phyloP scores from a whole-genome alignment of 345 rosid species.

The Populus alba region DNA sequence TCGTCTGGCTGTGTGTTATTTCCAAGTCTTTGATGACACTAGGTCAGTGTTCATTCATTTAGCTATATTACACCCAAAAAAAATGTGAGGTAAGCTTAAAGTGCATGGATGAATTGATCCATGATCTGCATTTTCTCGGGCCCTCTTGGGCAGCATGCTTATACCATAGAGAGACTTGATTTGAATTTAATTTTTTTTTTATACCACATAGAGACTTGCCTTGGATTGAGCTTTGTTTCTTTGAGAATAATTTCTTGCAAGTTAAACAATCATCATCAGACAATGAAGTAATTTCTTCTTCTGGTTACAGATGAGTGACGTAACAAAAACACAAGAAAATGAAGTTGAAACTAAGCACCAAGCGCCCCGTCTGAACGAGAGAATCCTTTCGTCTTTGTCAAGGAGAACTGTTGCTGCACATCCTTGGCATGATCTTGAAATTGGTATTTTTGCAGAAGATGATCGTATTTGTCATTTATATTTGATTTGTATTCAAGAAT shows the following conservation, averaged over 20 bases:
- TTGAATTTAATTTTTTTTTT: neutral
- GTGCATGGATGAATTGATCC: neutral
- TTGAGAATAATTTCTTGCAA: neutral
- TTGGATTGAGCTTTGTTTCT: neutral
- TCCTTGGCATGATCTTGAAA: slow-evolving; percentile 99
- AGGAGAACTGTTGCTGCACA: slow-evolving; percentile 97
- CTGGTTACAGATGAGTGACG: slow-evolving; percentile 25
- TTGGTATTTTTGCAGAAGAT: slow-evolving; percentile 44
- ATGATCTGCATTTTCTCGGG: neutral
- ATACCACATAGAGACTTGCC: neutral
- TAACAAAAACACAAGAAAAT: neutral
- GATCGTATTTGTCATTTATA: slow-evolving; percentile 1
- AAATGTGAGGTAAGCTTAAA: neutral
- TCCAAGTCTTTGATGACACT: neutral
- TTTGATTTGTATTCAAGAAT: neutral
- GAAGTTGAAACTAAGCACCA: neutral
- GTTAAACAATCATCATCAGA: neutral
- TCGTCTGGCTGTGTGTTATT: neutral
- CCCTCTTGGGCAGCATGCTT: neutral
- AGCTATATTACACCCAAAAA: neutral
- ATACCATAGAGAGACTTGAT: neutral
- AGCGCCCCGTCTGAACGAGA: slow-evolving; percentile 70
- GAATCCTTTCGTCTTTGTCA: slow-evolving; percentile 93
- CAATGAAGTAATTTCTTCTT: neutral
- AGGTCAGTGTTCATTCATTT: neutral